Evolutionary conservation across 1,284 basidiomycete genomes (phyloP).

Genomic region (Inonotus obliquus): DNA sequence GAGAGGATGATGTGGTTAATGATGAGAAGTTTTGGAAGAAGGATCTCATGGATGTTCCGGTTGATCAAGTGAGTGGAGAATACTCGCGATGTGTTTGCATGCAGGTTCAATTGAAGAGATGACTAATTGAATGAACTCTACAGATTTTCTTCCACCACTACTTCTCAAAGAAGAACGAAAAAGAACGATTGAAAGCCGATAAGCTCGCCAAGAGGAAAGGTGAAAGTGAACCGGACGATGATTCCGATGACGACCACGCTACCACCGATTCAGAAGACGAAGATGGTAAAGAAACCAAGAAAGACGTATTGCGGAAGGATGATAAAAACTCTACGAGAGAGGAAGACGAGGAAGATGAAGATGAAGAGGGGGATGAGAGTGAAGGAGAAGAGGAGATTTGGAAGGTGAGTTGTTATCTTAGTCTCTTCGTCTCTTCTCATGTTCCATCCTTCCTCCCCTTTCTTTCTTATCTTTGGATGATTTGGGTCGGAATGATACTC

Average conservation of each 20-base stretch:
- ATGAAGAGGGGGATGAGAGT: slow-evolving; percentile 35
- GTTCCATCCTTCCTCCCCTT: too few species aligned
- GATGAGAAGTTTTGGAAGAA: slow-evolving; percentile 76
- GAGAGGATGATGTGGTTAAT: slow-evolving; percentile 58
- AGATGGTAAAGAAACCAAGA: slow-evolving; percentile 25
- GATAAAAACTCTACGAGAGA: slow-evolving; percentile 21
- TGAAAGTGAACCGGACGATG: slow-evolving; percentile 33
- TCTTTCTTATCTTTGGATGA: slow-evolving; percentile 3
- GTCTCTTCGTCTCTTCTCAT: too few species aligned
- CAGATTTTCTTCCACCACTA: slow-evolving; percentile 68
- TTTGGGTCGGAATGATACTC: too few species aligned
- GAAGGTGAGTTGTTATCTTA: slow-evolving; percentile 73
- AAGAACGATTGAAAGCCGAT: slow-evolving; percentile 42
- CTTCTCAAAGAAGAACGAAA: slow-evolving; percentile 59
- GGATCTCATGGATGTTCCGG: slow-evolving; percentile 73
- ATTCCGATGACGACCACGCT: too few species aligned
- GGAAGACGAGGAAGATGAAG: slow-evolving; percentile 29
- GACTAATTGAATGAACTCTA: slow-evolving; percentile 3
- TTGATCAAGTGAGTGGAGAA: slow-evolving; percentile 69
- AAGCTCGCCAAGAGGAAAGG: slow-evolving; percentile 43
- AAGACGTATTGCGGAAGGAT: slow-evolving; percentile 24
- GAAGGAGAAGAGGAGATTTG: slow-evolving; percentile 68
- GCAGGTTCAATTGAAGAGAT: slow-evolving; percentile 6
- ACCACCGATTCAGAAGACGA: slow-evolving; percentile 31
- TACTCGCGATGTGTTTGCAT: background rate